Percentiles rank a stretch among this genome's conserved stretches.
Conservation (phyloP, 1,139 yeast species). For the Geotrichum bryndzae region DNA sequence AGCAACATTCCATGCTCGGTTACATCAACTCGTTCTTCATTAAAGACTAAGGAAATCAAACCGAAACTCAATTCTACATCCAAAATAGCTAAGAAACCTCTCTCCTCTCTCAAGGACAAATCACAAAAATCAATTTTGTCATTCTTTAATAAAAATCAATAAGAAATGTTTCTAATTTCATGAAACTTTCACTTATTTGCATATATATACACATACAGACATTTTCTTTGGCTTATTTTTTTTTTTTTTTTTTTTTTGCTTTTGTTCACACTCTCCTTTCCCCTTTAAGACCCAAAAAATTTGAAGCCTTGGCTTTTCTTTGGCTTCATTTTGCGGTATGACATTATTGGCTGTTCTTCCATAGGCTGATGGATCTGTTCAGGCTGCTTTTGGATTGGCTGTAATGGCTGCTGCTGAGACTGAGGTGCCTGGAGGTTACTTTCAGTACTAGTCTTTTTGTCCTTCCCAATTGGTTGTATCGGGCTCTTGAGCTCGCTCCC, state of each 20-base stretch:
- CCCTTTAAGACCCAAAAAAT: background rate
- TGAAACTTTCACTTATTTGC: no score
- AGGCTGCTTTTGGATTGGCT: background rate
- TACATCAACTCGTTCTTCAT: background rate
- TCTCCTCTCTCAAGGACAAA: background rate
- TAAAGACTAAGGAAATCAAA: background rate
- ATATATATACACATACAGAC: background rate
- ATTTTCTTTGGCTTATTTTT: background rate
- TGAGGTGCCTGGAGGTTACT: background rate
- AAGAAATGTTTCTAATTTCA: background rate
- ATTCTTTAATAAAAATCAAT: constrained; percentile 6
- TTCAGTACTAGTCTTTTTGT: background rate
- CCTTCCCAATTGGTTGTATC: background rate
- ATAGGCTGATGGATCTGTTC: background rate
- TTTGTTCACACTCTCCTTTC: background rate
- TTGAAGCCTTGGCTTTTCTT: constrained; percentile 14
- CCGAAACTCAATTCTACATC: constrained; percentile 3
- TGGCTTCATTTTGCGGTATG: constrained; percentile 12
- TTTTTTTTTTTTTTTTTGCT: background rate
- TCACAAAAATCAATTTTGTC: constrained; percentile 7
- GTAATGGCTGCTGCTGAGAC: background rate
- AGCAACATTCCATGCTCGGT: background rate
- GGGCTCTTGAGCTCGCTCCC: background rate
- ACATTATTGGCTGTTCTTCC: constrained; percentile 3
- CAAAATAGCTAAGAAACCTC: background rate